Base-by-base conservation (phyloP, 2,329 filamentous ascomycete species). In the Nothopassalora personata region DNA sequence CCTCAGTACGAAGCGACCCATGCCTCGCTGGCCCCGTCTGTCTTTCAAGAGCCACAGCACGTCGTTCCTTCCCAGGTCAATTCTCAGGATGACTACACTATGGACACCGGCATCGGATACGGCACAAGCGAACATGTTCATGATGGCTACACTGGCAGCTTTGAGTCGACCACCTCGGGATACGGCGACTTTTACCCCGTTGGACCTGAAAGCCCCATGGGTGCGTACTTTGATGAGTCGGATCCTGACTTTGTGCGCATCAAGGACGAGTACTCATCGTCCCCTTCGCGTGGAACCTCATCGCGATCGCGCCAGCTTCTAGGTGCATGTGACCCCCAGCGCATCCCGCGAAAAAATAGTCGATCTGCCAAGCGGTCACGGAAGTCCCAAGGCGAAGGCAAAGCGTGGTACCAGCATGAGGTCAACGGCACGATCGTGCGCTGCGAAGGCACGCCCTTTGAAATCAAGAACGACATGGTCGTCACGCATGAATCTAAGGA, bases 51-150 rank as follows among this genome's bases (percentile, higher is more conserved):
- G 7, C 62, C 60, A 2, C 61, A 64, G 31, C 60, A 66, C 3
- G 62, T 70, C 4, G 64, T 68, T 7, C 69, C 68, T 10, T 67
- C 68, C 1, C 62, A 69, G 34, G 58, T 71, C 2, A 63, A 58
- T 6, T 62, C 64, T 5, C 64, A 62, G 39, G 62, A 67, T 5
- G 63, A 62, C 45, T 68, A 64, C 34, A 33, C 50, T 0, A 64
- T 65, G 60, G 56, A 64, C 3, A 49, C 63, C 3, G 65, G 61
- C 49, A 31, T 57, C 1, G 54, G 39, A 5, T 67, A 60, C 34
- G 52, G 61, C 33, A 54, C 51, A 56, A 45, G 57, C 9, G 34
- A 60, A 33, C 49, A 58, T 48, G 53, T 28, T 45, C 33, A 49
- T 18, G 61, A 58, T 15, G 58, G 43, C 8, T 58, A 60, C n/a